Evolutionary conservation across 768 basidiomycete species (phyloP).

Genomic region (Boletus sp.): DNA sequence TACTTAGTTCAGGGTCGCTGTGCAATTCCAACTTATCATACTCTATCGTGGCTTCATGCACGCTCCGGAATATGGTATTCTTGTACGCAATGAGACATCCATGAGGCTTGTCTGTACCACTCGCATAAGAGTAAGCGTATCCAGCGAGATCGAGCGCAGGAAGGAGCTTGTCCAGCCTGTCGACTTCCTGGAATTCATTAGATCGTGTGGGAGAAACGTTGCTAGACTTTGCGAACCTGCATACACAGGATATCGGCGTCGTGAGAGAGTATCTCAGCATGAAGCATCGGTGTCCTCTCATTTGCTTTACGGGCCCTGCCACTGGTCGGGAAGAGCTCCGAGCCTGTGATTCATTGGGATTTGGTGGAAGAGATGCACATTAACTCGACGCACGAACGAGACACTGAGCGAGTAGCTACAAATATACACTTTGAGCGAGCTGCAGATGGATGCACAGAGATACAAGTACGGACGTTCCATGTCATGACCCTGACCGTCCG

Average conservation of each 20-base stretch:
- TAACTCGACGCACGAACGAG: constrained; percentile 62
- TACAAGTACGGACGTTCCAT: constrained; percentile 69
- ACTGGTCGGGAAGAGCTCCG: constrained; percentile 80
- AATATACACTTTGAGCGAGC: constrained; percentile 1
- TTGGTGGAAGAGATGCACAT: neutral
- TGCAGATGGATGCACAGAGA: neutral
- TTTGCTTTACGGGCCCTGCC: constrained; percentile 70
- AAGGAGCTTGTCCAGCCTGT: constrained; percentile 68
- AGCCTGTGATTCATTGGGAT: constrained; percentile 42
- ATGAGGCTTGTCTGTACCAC: constrained; percentile 75
- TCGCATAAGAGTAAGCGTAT: constrained; percentile 62
- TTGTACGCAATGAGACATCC: constrained; percentile 83
- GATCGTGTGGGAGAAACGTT: neutral
- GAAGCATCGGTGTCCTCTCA: constrained; percentile 73
- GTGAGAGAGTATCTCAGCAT: constrained; percentile 68
- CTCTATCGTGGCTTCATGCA: constrained; percentile 47
- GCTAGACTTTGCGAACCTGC: constrained; percentile 50
- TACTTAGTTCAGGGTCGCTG: constrained; percentile 31
- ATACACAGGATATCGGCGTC: constrained; percentile 82
- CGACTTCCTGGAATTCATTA: constrained; percentile 67
- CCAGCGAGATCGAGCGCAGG: constrained; percentile 62
- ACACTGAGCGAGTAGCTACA: constrained; percentile 71
- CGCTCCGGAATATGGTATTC: constrained; percentile 43
- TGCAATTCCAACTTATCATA: constrained; percentile 69
- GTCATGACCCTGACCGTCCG: constrained; percentile 56